Evolutionary conservation across 176 grass and related monocot genomes (phyloP).

Genomic region (Paspalum notatum): DNA sequence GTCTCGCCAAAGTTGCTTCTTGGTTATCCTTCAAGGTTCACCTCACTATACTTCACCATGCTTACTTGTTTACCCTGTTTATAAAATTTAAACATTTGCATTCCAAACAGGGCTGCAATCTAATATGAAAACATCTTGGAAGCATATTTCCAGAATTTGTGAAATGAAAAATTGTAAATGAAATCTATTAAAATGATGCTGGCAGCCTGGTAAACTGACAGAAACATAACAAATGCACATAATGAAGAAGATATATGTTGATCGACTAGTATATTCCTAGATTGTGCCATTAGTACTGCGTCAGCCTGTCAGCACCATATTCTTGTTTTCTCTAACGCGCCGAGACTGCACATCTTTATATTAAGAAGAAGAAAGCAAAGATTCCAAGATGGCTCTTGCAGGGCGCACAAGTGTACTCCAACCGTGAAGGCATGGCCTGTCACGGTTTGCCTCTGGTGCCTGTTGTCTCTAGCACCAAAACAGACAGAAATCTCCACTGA

Average conservation of each 20-base stretch:
- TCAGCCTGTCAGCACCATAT: background rate
- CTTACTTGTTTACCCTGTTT: slow-evolving; percentile 27
- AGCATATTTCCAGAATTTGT: background rate
- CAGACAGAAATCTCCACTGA: background rate
- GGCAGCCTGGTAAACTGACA: background rate
- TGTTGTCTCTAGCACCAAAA: background rate
- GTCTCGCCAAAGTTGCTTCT: slow-evolving; percentile 93
- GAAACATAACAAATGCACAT: background rate
- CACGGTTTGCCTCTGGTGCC: too few species aligned
- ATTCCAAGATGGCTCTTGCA: too few species aligned
- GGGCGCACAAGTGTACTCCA: too few species aligned
- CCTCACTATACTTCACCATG: slow-evolving; percentile 33
- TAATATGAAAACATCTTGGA: background rate
- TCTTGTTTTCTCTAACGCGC: too few species aligned
- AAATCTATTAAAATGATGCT: background rate
- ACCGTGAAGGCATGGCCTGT: too few species aligned
- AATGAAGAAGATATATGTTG: background rate
- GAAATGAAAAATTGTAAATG: slow-evolving; percentile 6
- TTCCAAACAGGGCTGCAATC: background rate
- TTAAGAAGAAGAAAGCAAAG: too few species aligned
- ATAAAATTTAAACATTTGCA: slow-evolving; percentile 3
- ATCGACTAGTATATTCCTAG: background rate
- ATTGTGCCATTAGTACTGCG: background rate
- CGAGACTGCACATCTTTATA: too few species aligned
- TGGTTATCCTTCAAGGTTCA: slow-evolving; percentile 95